phyloP scores from a whole-genome alignment of 108 stramenopile species.

The Skeletonema tropicum region DNA sequence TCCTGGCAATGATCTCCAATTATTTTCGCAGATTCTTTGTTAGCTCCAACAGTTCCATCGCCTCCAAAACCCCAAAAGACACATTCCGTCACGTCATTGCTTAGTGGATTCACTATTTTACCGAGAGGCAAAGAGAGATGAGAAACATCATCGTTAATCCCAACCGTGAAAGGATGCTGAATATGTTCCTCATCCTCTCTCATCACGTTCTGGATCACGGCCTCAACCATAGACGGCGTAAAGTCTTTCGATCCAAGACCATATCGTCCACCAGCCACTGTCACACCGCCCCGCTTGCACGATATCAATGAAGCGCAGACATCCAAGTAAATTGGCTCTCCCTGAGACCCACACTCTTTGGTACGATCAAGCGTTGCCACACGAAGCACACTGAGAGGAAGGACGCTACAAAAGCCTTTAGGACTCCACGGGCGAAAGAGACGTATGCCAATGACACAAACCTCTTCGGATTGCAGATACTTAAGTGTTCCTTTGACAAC shows the following conservation, averaged over 20 bases:
- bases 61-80: constrained; percentile 71
- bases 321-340: constrained; percentile 70
- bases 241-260: constrained; percentile 70
- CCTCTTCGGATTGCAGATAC: constrained; percentile 53
- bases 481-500: constrained; percentile 60
- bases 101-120: constrained; percentile 47
- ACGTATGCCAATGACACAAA: constrained; percentile 58
- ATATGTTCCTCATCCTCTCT: constrained; percentile 44
- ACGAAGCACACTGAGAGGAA: constrained; percentile 53
- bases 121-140: constrained; percentile 58
- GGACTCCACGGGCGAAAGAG: constrained; percentile 66
- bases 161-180: constrained; percentile 67
- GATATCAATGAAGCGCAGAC: constrained; percentile 69
- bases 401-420: constrained; percentile 31
- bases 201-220: constrained; percentile 58
- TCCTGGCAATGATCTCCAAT: constrained; percentile 56
- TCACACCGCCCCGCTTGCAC: constrained; percentile 40
- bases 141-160: constrained; percentile 70
- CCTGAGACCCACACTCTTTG: constrained; percentile 65
- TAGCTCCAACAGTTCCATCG: constrained; percentile 68
- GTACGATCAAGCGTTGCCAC: constrained; percentile 66
- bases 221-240: constrained; percentile 60
- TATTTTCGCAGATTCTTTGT: constrained; percentile 64
- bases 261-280: constrained; percentile 66
- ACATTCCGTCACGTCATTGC: constrained; percentile 53